phyloP scores from a whole-genome alignment of 2,329 filamentous ascomycete genomes.

The Annulohypoxylon truncatum region DNA sequence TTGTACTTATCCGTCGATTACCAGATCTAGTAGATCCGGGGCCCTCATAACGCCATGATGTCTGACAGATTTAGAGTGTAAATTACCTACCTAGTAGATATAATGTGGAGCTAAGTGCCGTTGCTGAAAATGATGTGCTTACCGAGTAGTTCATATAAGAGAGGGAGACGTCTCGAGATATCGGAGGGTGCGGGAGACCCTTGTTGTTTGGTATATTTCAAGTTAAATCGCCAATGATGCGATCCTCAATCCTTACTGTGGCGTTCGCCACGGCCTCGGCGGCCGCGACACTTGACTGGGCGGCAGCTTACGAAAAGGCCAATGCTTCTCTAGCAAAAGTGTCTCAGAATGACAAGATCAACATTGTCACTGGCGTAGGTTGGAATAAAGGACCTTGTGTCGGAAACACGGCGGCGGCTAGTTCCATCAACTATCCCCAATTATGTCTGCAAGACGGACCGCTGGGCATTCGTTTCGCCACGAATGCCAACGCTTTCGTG shows the following conservation, averaged over 20 bases:
- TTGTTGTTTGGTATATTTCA: conserved; percentile 1
- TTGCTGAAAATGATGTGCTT: not conserved
- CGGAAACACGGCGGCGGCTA: conserved; percentile 68
- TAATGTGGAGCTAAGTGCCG: conserved; percentile 19
- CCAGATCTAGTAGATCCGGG: conserved; percentile 43
- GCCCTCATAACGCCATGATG: conserved; percentile 21
- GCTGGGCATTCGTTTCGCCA: conserved; percentile 77
- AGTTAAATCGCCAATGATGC: conserved; percentile 36
- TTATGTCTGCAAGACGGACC: conserved; percentile 86
- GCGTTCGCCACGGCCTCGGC: conserved; percentile 39
- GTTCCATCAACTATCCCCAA: conserved; percentile 72
- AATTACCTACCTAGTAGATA: conserved; percentile 15
- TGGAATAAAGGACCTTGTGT: conserved; percentile 79
- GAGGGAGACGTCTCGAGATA: not conserved
- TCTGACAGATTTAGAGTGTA: conserved; percentile 19
- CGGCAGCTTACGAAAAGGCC: conserved; percentile 76
- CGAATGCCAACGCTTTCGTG: conserved; percentile 80
- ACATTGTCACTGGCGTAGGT: conserved; percentile 80
- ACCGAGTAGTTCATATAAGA: conserved; percentile 39
- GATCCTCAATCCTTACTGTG: conserved; percentile 33
- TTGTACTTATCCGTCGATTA: conserved; percentile 46
- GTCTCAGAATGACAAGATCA: conserved; percentile 80
- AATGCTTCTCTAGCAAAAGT: conserved; percentile 74
- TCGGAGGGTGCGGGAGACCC: not conserved
- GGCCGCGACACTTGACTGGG: conserved; percentile 61